A percentile compares a stretch with the other conserved stretches of the same genome.
Evolutionary conservation across 83 land plant species (phyloP).

Genomic region (Larix sibirica): DNA sequence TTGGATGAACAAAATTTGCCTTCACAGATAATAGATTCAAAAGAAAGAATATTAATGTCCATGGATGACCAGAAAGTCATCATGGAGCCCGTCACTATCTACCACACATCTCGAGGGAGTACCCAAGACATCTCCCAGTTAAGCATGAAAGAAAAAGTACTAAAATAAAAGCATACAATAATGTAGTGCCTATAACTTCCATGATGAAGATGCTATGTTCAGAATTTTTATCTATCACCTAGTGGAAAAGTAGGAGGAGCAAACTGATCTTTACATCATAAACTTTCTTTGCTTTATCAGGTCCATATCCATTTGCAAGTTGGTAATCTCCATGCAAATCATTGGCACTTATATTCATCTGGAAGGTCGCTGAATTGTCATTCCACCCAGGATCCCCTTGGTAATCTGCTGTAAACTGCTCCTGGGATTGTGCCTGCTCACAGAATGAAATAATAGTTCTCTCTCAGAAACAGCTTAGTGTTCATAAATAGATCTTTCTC

Average conservation of each 20-base stretch:
- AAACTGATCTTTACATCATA: constrained; percentile 21
- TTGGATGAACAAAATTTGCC: neutral
- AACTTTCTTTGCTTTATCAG: constrained; percentile 42
- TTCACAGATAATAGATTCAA: neutral
- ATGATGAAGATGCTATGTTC: no score
- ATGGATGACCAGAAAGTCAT: no score
- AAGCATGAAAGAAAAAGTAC: no score
- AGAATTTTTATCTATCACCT: no score
- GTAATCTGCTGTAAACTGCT: constrained; percentile 66
- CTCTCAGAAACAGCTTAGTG: neutral
- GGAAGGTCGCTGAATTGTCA: constrained; percentile 73
- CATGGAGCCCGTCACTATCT: no score
- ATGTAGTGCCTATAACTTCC: no score
- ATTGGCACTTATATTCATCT: constrained; percentile 56
- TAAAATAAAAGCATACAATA: no score
- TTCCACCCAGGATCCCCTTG: constrained; percentile 62
- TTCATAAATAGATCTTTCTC: neutral
- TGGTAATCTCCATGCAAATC: constrained; percentile 74
- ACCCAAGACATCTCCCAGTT: no score
- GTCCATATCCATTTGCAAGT: constrained; percentile 73
- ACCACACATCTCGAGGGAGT: no score
- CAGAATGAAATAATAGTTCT: neutral
- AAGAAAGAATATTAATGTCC: no score
- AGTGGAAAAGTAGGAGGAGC: neutral
- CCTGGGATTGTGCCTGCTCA: constrained; percentile 49